Evolutionary conservation across 1,284 basidiomycete species (phyloP).

Genomic region (Papiliotrema fonsecae): DNA sequence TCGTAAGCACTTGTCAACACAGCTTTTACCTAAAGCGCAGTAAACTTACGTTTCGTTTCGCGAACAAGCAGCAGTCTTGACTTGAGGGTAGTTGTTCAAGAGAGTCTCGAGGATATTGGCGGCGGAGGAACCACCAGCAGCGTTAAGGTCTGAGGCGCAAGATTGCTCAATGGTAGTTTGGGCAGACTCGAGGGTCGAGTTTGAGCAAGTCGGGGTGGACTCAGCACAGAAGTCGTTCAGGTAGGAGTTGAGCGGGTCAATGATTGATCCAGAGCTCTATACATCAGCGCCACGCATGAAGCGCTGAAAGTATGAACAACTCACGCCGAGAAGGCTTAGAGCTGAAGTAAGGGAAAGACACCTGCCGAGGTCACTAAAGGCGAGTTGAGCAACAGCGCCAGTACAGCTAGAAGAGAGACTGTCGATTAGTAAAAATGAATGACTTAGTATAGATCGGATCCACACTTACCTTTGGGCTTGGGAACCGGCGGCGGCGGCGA

Average conservation of each 20-base stretch:
- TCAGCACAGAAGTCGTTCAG: constrained; percentile 31
- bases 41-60: constrained; percentile 36
- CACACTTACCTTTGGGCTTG: constrained; percentile 2
- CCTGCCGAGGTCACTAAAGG: constrained; percentile 28
- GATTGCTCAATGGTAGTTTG: constrained; percentile 16
- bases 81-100: constrained; percentile 28
- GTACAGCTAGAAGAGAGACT: not conserved
- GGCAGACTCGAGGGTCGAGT: constrained; percentile 33
- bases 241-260: constrained; percentile 32
- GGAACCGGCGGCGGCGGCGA: not conserved
- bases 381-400: constrained; percentile 15
- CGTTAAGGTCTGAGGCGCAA: constrained; percentile 27
- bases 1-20: not conserved
- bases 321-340: constrained; percentile 21
- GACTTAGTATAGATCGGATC: not conserved
- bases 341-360: constrained; percentile 34
- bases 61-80: constrained; percentile 35
- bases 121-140: constrained; percentile 19
- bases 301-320: constrained; percentile 2
- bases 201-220: constrained; percentile 34
- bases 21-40: too few relatives aligned
- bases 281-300: not conserved
- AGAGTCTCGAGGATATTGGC: constrained; percentile 20
- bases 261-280: constrained; percentile 23
- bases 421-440: not conserved